Conservation (phyloP, 208 protist genomes). For the Leishmania braziliensis region DNA sequence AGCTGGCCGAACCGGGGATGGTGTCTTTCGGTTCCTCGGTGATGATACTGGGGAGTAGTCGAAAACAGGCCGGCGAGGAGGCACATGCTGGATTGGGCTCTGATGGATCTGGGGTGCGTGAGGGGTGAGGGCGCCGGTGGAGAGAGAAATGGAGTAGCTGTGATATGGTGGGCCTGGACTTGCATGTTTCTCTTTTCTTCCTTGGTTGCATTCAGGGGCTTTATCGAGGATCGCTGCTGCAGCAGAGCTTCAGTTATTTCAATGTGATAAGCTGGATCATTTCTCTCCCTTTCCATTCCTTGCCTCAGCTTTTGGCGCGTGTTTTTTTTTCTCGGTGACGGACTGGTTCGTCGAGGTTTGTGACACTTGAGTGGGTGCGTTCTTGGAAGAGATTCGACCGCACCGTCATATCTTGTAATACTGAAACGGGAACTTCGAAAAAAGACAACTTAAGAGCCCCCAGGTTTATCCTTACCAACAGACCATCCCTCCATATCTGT, state of each 20-base stretch:
- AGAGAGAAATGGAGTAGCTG: neutral
- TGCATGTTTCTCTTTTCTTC: conserved; percentile 8
- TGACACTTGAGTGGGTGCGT: neutral
- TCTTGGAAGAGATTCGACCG: neutral
- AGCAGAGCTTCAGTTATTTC: too few species aligned
- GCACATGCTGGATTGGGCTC: neutral
- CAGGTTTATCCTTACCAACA: neutral
- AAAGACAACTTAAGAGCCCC: neutral
- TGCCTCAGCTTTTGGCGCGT: neutral
- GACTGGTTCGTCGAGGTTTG: neutral
- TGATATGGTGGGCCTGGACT: neutral
- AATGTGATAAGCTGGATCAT: neutral
- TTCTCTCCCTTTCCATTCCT: neutral
- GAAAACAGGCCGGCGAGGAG: neutral
- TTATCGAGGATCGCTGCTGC: conserved; percentile 2
- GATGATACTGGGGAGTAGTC: neutral
- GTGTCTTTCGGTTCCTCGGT: neutral
- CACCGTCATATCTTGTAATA: conserved; percentile 7
- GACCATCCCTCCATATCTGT: neutral
- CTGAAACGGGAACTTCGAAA: neutral
- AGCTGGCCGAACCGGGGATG: neutral
- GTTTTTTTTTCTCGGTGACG: neutral
- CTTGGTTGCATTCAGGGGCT: neutral
- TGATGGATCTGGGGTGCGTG: neutral
- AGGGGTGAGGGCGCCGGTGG: neutral